Percentiles rank a stretch among this genome's conserved stretches.
These are phyloP conservation scores for Sarocladiaceae sp. DNA, from an alignment of 2,329 filamentous ascomycete species.

Conservation along the genomic window DNA sequence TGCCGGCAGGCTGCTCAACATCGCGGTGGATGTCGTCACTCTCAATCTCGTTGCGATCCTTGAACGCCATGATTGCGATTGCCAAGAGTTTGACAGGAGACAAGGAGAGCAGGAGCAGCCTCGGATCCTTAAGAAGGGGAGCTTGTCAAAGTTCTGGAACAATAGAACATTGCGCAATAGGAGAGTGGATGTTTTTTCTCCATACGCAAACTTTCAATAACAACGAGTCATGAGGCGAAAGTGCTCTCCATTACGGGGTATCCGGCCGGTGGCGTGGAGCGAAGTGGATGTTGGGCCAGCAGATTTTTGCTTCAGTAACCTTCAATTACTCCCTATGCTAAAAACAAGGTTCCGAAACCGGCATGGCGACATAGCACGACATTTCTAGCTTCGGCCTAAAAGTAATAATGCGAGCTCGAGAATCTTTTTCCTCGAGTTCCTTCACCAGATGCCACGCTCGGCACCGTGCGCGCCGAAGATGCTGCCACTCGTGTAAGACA, in stretches of 20 bases:
- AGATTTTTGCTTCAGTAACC: background rate
- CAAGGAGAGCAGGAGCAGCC: no score
- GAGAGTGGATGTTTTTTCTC: no score
- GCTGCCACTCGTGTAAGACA: slow-evolving; percentile 2
- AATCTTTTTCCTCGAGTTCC: no score
- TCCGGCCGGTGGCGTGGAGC: background rate
- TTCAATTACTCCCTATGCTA: background rate
- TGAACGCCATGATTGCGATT: background rate
- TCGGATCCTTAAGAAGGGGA: no score
- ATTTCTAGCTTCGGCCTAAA: no score
- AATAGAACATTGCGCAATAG: background rate
- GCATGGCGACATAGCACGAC: background rate
- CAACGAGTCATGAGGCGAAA: background rate
- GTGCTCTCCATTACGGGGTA: background rate
- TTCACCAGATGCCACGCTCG: slow-evolving; percentile 1
- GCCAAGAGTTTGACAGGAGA: no score
- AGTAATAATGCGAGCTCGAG: no score
- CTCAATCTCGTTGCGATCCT: background rate
- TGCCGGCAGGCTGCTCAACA: background rate
- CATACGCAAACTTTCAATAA: no score
- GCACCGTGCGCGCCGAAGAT: slow-evolving; percentile 7
- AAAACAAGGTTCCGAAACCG: background rate
- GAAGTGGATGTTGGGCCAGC: background rate
- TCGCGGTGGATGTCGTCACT: background rate
- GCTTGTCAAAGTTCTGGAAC: background rate